Percentiles rank a stretch among this genome's conserved stretches.
Conservation (phyloP, 192 early-diverging fungal genomes). For the Entomortierella parvispora region DNA sequence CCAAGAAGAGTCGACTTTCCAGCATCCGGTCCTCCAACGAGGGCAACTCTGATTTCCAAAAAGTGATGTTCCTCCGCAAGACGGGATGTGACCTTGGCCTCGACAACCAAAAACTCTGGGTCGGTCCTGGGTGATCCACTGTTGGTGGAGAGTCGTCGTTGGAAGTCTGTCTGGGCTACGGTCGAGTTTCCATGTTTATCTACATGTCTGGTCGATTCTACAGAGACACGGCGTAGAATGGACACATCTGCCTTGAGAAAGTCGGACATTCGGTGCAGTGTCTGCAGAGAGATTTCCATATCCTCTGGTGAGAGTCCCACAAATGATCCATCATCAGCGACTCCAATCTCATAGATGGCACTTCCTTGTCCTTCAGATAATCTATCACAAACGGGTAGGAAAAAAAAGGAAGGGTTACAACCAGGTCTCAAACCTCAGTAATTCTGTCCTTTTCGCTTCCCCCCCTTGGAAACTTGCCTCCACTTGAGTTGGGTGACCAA, state of each 20-base stretch:
- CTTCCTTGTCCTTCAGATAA: slow-evolving; percentile 89
- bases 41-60: slow-evolving; percentile 83
- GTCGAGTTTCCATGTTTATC: slow-evolving; percentile 17
- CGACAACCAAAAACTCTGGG: slow-evolving; percentile 74
- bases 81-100: slow-evolving; percentile 76
- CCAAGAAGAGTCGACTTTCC: slow-evolving; percentile 91
- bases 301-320: slow-evolving; percentile 73
- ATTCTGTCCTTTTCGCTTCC: neutral
- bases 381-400: slow-evolving; percentile 14
- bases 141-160: slow-evolving; percentile 21
- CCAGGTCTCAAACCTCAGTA: neutral
- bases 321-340: slow-evolving; percentile 84
- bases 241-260: slow-evolving; percentile 74
- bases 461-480: slow-evolving; percentile 57
- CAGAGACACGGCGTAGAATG: slow-evolving; percentile 61
- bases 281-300: slow-evolving; percentile 68
- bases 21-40: slow-evolving; percentile 83
- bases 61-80: slow-evolving; percentile 69
- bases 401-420: neutral
- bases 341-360: slow-evolving; percentile 91
- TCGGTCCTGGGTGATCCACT: slow-evolving; percentile 32
- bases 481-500: slow-evolving; percentile 93
- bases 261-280: slow-evolving; percentile 71
- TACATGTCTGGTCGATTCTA: slow-evolving; percentile 34
- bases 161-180: slow-evolving; percentile 24